Conservation (phyloP, 176 grass and related monocot species). For the Phoenix dactylifera region DNA sequence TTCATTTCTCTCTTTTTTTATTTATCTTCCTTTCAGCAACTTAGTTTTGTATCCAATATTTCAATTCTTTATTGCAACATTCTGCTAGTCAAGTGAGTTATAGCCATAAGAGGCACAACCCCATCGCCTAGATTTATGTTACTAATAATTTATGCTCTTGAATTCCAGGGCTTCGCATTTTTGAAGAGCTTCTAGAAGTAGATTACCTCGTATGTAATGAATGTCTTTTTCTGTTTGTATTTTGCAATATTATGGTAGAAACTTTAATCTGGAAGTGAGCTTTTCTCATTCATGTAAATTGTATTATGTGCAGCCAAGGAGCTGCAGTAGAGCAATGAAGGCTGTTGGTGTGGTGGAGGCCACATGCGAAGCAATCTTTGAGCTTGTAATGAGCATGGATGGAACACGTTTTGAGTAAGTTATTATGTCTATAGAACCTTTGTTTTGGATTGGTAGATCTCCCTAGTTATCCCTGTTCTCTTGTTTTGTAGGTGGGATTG, state of each 20-base stretch:
- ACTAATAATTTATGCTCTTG: background rate
- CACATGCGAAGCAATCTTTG: slow-evolving; percentile 89
- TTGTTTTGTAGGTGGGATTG: slow-evolving; percentile 74
- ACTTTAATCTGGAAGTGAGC: slow-evolving; percentile 1
- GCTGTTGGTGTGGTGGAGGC: slow-evolving; percentile 94
- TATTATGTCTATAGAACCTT: background rate
- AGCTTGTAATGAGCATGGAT: slow-evolving; percentile 97
- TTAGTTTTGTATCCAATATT: too few species aligned
- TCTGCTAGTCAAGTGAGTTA: too few species aligned
- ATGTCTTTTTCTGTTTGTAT: slow-evolving; percentile 1
- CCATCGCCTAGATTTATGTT: background rate
- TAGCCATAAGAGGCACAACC: too few species aligned
- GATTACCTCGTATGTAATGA: slow-evolving; percentile 91
- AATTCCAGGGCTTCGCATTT: slow-evolving; percentile 77
- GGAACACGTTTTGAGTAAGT: slow-evolving; percentile 85
- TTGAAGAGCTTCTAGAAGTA: slow-evolving; percentile 94
- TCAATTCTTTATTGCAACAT: too few species aligned
- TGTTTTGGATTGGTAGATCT: background rate
- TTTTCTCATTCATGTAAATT: slow-evolving; percentile 32
- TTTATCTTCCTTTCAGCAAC: too few species aligned
- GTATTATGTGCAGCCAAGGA: slow-evolving; percentile 53
- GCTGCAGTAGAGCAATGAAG: slow-evolving; percentile 96
- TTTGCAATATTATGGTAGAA: too few species aligned
- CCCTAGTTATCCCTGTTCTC: background rate
- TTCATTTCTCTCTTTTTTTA: too few species aligned